Evolutionary conservation across 345 rosid species (phyloP), one percentile per base, ranked within the genome.

Genomic region (Euphorbia pulcherrima): DNA sequence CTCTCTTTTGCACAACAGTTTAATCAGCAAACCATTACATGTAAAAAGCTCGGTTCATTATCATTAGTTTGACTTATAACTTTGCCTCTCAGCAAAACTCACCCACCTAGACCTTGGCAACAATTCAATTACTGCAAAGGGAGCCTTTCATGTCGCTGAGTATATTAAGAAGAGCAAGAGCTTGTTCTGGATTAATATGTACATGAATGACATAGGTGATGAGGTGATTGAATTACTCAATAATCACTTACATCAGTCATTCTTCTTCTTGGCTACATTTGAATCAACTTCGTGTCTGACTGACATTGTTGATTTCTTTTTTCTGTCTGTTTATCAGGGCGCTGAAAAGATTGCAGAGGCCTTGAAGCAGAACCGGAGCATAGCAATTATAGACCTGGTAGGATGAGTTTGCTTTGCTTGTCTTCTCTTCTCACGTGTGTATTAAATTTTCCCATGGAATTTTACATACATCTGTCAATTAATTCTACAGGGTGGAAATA

Each of bases 141-240:
- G 98, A 65, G 92, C 98, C 58, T 84, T 81, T 70, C 83, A 85
- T 56, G 85, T 86, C 57, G 90, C 97, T 67, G 97, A 87, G 74
- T 93, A 90, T 81, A 64, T 89, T 70, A 93, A 85, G 86, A 90
- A 77, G 79, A 85, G 83, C 90, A 90, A 90, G 86, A 84, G 83
- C 82, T 81, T 93, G 86, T 87, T 90, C 44, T 93, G 97, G 97
- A 55, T 93, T 82, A 93, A 93, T 77, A 79, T 93, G 70, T 90
- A 93, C 84, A 93, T 93, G 98, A 90, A 93, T 78, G 98, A 93
- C 83, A 81, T 93, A 30, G 91, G 97, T 21, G 96, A 90, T 78
- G 94, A 88, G 97, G 97, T 93, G 84, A 57, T 67, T 41, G 29
- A 54, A 18, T 68, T 69, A 68, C 59, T 57, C 24, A 46, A 28